Evolutionary conservation across 2,329 filamentous ascomycete genomes (phyloP), one percentile per base, ranked within the genome.

Genomic region (Aurifilum marmelostoma): DNA sequence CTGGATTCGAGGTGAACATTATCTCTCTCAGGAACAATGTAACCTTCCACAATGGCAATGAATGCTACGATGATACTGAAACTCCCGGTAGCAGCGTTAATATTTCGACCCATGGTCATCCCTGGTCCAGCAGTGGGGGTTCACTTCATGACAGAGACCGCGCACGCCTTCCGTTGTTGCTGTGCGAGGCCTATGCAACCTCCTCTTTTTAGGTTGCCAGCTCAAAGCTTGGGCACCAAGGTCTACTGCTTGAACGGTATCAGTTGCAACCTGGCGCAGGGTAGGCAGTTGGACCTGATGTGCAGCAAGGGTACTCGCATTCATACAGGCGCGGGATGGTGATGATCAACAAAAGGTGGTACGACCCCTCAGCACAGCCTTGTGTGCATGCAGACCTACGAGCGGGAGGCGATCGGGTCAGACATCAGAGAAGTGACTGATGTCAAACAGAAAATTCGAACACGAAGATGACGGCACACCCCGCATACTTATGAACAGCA

Each of bases 31-130:
- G 27, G 47, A 37, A 43, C 37, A 50, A 69, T 69, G 67, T 52
- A 65, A 69, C 67, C 67, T 69, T 67, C 67, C 67, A 11, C 47
- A 69, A 59, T 50, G 16, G 43, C 32, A 29, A 24, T 12, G 5
- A 56, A 6, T 62, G 32, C 24, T 41, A 58, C 41, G 32, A 56
- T 34, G 59, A 61, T n/a, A 52, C 34, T 34, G 59, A 50, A 60
- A 52, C n/a, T 62, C 29, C 58, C 59, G 59, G 24, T 59, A 50
- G 43, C 58, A 67, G 65, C n/a, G 37, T 41, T 56, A 47, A 56
- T 58, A 52, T 41, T 34, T 67, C 58, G 65, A n/a, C 65, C 43
- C 7, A n/a, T 18, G 24, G 6, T 32, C 47, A 32, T 59, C 56
- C 56, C 56, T 37, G 27, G 11, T 32, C 37, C 21, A n/a, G 9